A percentile compares a stretch with the other conserved stretches of the same genome.
Conservation (phyloP, 768 basidiomycete species). For the Russula ochroleuca region DNA sequence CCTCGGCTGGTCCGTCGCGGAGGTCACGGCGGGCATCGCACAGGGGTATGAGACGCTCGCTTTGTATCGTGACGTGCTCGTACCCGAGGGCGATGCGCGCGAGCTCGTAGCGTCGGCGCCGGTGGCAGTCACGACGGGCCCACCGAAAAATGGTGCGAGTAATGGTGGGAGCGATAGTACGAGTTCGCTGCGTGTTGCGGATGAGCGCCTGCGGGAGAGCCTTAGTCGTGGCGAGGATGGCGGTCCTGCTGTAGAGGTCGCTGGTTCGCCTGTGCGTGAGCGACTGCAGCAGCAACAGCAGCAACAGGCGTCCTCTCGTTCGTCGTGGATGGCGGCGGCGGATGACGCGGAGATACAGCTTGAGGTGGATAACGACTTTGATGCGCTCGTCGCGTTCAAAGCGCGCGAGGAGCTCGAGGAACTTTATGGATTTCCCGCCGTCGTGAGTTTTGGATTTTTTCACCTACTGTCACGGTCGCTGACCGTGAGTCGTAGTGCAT, state of each 20-base stretch:
- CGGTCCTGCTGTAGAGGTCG: not conserved
- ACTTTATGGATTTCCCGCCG: slow-evolving; percentile 73
- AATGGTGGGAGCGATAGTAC: slow-evolving; percentile 23
- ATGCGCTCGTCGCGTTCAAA: slow-evolving; percentile 58
- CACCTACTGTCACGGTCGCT: not conserved
- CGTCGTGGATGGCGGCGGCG: not conserved
- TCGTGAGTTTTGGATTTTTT: slow-evolving; percentile 47
- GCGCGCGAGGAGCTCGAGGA: slow-evolving; percentile 72
- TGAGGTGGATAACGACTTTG: slow-evolving; percentile 62
- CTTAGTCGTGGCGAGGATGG: slow-evolving; percentile 19
- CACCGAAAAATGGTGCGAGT: slow-evolving; percentile 19
- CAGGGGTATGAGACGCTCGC: slow-evolving; percentile 69
- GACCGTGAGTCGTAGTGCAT: slow-evolving; percentile 48
- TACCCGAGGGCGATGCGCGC: slow-evolving; percentile 41
- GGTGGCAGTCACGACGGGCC: slow-evolving; percentile 10
- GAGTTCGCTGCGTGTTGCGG: slow-evolving; percentile 11
- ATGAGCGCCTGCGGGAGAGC: slow-evolving; percentile 17
- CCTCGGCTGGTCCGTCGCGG: slow-evolving; percentile 69
- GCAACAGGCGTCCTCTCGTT: not conserved
- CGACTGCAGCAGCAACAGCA: not conserved
- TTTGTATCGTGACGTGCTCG: slow-evolving; percentile 66
- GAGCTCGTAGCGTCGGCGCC: slow-evolving; percentile 37
- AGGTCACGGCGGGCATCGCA: slow-evolving; percentile 56
- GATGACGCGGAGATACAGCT: slow-evolving; percentile 32
- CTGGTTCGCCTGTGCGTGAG: slow-evolving; percentile 1